Conservation (phyloP, 495 filamentous ascomycete species). For the Evansstolkia leycettana region DNA sequence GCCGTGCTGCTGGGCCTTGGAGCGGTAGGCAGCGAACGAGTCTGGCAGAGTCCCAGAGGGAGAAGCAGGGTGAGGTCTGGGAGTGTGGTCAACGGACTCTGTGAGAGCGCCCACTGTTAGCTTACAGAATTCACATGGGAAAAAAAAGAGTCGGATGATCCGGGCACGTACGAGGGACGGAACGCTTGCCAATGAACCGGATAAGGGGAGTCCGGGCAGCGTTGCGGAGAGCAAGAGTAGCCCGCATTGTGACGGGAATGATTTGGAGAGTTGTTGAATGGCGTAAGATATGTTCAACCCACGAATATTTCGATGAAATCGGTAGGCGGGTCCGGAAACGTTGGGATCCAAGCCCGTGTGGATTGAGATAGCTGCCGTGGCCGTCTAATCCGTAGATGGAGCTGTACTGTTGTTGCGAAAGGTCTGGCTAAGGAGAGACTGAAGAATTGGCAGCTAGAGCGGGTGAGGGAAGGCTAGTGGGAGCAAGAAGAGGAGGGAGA, state of each 20-base stretch:
- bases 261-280: conserved; percentile 4
- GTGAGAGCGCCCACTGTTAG: conserved; percentile 7
- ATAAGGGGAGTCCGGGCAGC: conserved; percentile 73
- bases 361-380: not conserved
- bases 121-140: conserved; percentile 1
- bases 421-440: conserved; percentile 6
- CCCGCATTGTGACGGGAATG: conserved; percentile 40
- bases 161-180: conserved; percentile 57
- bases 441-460: conserved; percentile 4
- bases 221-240: conserved; percentile 54
- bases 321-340: conserved; percentile 15
- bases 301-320: not conserved
- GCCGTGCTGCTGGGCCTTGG: conserved; percentile 87
- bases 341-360: conserved; percentile 19
- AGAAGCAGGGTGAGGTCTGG: conserved; percentile 49
- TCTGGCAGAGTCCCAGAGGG: conserved; percentile 48
- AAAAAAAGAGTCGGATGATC: not conserved
- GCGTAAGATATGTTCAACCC: too few species aligned
- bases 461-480: conserved; percentile 5
- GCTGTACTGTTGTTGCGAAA: not conserved
- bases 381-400: not conserved
- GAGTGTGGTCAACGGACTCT: conserved; percentile 65
- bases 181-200: conserved; percentile 81
- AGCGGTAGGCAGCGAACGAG: conserved; percentile 83
- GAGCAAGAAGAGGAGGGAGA: conserved; percentile 4